These are phyloP conservation scores for Neopestalotiopsis sp. DNA, from an alignment of 2,329 filamentous ascomycete genomes.

Conservation along the genomic window DNA sequence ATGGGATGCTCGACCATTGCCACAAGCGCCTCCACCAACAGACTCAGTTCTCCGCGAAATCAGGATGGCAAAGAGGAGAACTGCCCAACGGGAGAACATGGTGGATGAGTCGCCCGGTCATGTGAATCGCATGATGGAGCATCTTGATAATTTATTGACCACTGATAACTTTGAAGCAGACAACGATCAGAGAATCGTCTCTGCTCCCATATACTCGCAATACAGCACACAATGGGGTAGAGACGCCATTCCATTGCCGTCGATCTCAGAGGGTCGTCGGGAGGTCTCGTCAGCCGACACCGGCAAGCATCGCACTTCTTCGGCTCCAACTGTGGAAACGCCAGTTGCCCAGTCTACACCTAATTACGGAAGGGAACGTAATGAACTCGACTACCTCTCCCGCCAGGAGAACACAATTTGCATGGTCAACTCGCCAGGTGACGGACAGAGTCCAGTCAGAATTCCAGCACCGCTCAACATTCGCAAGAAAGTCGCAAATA, in stretches of 20 bases:
- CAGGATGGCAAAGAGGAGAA: conserved; percentile 26
- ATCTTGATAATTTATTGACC: conserved; percentile 23
- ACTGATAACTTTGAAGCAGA: conserved; percentile 28
- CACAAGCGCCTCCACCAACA: conserved; percentile 49
- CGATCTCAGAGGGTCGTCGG: conserved; percentile 49
- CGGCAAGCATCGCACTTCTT: conserved; percentile 50
- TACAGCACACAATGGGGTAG: conserved; percentile 40
- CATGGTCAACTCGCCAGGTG: conserved; percentile 55
- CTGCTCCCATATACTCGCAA: conserved; percentile 54
- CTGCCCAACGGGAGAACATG: conserved; percentile 15
- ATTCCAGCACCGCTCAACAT: conserved; percentile 46
- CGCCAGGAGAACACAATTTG: conserved; percentile 58
- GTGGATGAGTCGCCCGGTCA: conserved; percentile 21
- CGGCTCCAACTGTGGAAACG: conserved; percentile 41
- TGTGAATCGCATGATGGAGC: conserved; percentile 22
- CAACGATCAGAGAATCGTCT: conserved; percentile 52
- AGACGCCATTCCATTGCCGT: conserved; percentile 47
- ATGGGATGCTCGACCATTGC: conserved; percentile 57
- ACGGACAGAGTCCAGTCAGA: conserved; percentile 35
- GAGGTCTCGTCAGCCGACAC: conserved; percentile 24
- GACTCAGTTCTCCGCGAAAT: conserved; percentile 32
- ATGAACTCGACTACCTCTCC: conserved; percentile 49
- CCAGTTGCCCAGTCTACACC: conserved; percentile 28
- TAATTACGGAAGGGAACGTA: conserved; percentile 34
- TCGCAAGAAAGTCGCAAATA: conserved; percentile 41